A percentile compares a stretch with the other conserved stretches of the same genome.
These are phyloP conservation scores for Austroboletus eburneus DNA, from an alignment of 768 basidiomycete genomes.

Conservation along the genomic window DNA sequence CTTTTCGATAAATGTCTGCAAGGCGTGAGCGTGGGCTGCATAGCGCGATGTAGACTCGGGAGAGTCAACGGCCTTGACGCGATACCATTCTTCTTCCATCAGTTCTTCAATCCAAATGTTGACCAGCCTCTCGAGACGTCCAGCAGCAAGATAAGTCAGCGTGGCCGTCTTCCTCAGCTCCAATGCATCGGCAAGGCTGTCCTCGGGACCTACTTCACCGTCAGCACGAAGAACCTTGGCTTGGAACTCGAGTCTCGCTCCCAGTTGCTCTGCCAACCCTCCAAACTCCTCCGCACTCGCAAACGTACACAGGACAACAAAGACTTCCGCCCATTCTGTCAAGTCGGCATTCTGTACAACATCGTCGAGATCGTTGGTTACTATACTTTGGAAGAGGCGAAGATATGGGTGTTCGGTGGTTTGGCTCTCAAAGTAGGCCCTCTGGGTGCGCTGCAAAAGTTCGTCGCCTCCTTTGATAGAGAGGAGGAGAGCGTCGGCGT, in stretches of 20 bases:
- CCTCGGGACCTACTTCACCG: conserved; percentile 37
- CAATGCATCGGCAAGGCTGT: conserved; percentile 31
- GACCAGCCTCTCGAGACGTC: conserved; percentile 80
- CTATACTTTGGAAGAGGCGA: conserved; percentile 91
- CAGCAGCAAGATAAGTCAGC: conserved; percentile 89
- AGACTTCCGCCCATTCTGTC: conserved; percentile 93
- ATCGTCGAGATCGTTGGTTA: conserved; percentile 87
- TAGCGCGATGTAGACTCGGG: conserved; percentile 53
- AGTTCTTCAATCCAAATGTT: conserved; percentile 92
- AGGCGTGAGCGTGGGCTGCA: conserved; percentile 75
- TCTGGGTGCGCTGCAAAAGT: conserved; percentile 82
- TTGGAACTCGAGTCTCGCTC: conserved; percentile 85
- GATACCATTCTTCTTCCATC: conserved; percentile 70
- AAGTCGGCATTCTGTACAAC: conserved; percentile 96
- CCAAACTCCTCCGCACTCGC: conserved; percentile 81
- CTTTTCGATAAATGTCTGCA: conserved; percentile 96
- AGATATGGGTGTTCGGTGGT: conserved; percentile 79
- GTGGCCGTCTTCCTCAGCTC: conserved; percentile 83
- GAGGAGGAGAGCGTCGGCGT: conserved; percentile 91
- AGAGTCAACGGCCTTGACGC: conserved; percentile 39
- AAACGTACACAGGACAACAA: conserved; percentile 95
- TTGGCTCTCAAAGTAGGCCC: conserved; percentile 86
- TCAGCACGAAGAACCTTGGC: conserved; percentile 56
- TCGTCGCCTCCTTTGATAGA: conserved; percentile 89
- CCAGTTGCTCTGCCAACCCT: conserved; percentile 87